Percentiles rank a stretch among this genome's conserved stretches.
phyloP scores from a whole-genome alignment of 2,329 filamentous ascomycete species.

The Elsinoe fawcettii region DNA sequence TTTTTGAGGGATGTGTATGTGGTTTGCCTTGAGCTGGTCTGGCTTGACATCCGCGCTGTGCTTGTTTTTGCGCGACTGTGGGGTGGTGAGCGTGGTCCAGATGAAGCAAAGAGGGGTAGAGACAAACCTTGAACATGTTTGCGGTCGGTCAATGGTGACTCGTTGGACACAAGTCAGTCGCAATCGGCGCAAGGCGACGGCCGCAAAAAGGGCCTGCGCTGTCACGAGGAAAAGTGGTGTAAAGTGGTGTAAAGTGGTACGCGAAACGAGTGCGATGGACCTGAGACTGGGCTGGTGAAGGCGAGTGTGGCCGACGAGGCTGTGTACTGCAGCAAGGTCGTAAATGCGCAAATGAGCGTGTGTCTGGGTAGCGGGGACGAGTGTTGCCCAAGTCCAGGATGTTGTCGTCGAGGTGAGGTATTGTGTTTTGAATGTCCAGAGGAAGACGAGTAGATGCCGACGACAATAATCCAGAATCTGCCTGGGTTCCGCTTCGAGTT shows the following conservation, averaged over 20 bases:
- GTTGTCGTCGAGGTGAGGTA: background rate
- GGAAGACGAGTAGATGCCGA: background rate
- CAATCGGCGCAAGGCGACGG: constrained; percentile 8
- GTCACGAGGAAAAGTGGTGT: background rate
- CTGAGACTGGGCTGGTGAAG: background rate
- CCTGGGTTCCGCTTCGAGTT: background rate
- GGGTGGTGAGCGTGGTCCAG: background rate
- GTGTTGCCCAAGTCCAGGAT: background rate
- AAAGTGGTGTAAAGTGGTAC: background rate
- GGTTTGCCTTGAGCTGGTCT: constrained; percentile 53
- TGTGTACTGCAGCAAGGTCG: background rate
- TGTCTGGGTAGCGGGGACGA: background rate
- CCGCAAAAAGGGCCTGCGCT: constrained; percentile 9
- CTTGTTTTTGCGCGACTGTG: constrained; percentile 16
- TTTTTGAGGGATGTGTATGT: constrained; percentile 73
- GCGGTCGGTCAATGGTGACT: background rate
- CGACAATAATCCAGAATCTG: background rate
- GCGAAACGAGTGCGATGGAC: background rate
- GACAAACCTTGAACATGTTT: constrained; percentile 14
- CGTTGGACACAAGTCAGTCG: background rate
- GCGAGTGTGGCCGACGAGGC: background rate
- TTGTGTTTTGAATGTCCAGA: background rate
- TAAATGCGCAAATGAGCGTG: background rate
- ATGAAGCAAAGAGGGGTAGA: background rate
- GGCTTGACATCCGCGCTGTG: constrained; percentile 50